Base-by-base conservation (phyloP, 371 early-diverging fungal species). In the Astathelohania contejeani region DNA sequence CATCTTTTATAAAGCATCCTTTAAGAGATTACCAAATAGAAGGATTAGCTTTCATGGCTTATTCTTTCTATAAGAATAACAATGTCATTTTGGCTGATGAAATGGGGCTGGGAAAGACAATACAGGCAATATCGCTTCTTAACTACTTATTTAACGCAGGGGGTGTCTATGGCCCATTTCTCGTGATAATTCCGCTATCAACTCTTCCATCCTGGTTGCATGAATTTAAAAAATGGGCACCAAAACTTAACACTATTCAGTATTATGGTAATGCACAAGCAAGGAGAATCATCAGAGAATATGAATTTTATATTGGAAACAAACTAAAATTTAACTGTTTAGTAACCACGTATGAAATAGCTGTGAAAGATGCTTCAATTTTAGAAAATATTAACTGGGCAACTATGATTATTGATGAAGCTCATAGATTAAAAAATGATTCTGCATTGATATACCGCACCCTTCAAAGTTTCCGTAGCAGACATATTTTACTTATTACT, bases 101-200 rank as follows among this genome's bases (percentile, higher is more conserved):
- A 61, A 90, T 90, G 89, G 95, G 94, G 23, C 73, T 96, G 37
- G 98, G 98, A 10, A 98, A 98, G 74, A 96, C 96, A 0, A 80
- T 96, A 1, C 99, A 98, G 74, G 87, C 90, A 0, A 91, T 95
- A 45, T 84, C 90, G 23, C 86, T 92, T 69, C 74, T 96, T n/a
- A 82, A 81, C 23, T 86, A 85, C 50, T 74, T 93, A n/a, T 86
- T 82, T 73, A 82, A 91, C 65, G 74, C 78, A 3, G 77, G 79
- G 58, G 61, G 83, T 19, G 70, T 89, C 0, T 88, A 81, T 67
- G 94, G 94, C 0, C 94, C 94, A 0, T 87, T 83, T 69, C 69
- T 93, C 53, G 82, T 93, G 1, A 89, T 91, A 0, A 91, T 91
- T 0, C 94, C 94, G 1, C 71, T 91, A 20, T 88, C 90, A 20